Conservation (phyloP, 2,329 filamentous ascomycete species). For the Aspergillus melleus region DNA sequence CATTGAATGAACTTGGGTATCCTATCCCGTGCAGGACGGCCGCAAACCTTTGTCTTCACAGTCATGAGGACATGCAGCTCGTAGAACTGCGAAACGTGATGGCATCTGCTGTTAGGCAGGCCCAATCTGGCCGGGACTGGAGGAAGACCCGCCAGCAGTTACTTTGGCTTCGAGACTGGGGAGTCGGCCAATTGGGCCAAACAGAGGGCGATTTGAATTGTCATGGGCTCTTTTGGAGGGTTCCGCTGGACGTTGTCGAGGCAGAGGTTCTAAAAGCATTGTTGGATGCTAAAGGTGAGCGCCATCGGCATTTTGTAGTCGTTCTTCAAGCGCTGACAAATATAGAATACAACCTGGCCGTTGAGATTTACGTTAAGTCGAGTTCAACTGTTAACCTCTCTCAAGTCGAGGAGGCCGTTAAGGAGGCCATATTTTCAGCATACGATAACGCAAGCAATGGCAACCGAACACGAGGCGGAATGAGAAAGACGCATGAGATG, state of each 20-base stretch:
- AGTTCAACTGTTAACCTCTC: constrained; percentile 39
- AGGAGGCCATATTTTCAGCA: constrained; percentile 53
- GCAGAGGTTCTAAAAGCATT: constrained; percentile 59
- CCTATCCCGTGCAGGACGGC: constrained; percentile 36
- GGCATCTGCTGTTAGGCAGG: constrained; percentile 45
- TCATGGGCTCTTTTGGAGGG: constrained; percentile 50
- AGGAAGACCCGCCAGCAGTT: constrained; percentile 49
- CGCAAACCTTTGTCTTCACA: constrained; percentile 55
- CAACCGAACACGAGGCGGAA: constrained; percentile 61
- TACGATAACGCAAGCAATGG: constrained; percentile 69
- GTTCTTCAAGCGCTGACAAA: constrained; percentile 14
- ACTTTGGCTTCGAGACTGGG: constrained; percentile 64
- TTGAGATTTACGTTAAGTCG: constrained; percentile 41
- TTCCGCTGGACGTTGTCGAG: constrained; percentile 53
- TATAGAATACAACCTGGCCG: constrained; percentile 43
- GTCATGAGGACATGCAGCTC: constrained; percentile 53
- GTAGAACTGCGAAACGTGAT: constrained; percentile 56
- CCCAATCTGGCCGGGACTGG: constrained; percentile 52
- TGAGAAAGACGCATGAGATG: constrained; percentile 62
- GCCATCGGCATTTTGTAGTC: not conserved
- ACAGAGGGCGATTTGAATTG: constrained; percentile 33
- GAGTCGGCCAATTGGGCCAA: constrained; percentile 27
- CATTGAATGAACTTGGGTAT: constrained; percentile 42
- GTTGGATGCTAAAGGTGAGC: constrained; percentile 47
- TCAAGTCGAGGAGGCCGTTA: constrained; percentile 54